phyloP scores from a whole-genome alignment of 2,329 filamentous ascomycete genomes.

The Aspergillus sp. region DNA sequence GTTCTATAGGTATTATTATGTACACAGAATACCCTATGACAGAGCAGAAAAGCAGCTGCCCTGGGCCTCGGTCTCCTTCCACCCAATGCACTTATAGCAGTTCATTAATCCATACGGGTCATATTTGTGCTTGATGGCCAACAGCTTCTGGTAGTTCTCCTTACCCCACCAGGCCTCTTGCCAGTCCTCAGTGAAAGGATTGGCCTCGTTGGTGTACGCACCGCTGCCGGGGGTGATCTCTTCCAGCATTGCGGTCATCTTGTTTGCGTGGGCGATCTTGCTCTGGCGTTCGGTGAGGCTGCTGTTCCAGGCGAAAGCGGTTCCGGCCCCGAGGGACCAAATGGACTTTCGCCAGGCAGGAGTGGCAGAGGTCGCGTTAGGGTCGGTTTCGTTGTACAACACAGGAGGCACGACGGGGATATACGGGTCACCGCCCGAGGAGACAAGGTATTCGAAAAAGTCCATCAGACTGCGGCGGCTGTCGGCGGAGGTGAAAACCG shows the following conservation, averaged over 20 bases:
- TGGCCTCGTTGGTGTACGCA: conserved; percentile 14
- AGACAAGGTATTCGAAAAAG: conserved; percentile 6
- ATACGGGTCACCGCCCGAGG: conserved; percentile 8
- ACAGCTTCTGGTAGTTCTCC: conserved; percentile 12
- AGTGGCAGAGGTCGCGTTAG: conserved; percentile 8
- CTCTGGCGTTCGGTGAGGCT: conserved; percentile 7
- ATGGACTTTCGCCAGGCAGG: conserved; percentile 15
- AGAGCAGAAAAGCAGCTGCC: conserved; percentile 8
- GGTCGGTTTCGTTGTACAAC: conserved; percentile 12
- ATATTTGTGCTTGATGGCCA: conserved; percentile 15
- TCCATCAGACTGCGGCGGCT: conserved; percentile 10
- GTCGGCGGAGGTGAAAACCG: conserved; percentile 10
- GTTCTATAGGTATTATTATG: not conserved
- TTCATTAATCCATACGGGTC: conserved; percentile 11
- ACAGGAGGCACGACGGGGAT: conserved; percentile 13
- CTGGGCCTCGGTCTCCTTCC: conserved; percentile 7
- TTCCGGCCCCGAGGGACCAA: conserved; percentile 11
- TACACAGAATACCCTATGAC: not conserved
- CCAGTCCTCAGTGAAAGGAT: conserved; percentile 13
- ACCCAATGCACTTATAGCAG: conserved; percentile 15
- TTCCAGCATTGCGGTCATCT: conserved; percentile 9
- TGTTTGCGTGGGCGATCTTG: conserved; percentile 7
- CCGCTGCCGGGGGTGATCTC: conserved; percentile 11
- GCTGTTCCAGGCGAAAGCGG: conserved; percentile 11
- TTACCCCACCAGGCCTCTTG: conserved; percentile 14